Evolutionary conservation across 2,329 filamentous ascomycete genomes (phyloP), one percentile per base, ranked within the genome.

Genomic region (Diaporthe nobilis): DNA sequence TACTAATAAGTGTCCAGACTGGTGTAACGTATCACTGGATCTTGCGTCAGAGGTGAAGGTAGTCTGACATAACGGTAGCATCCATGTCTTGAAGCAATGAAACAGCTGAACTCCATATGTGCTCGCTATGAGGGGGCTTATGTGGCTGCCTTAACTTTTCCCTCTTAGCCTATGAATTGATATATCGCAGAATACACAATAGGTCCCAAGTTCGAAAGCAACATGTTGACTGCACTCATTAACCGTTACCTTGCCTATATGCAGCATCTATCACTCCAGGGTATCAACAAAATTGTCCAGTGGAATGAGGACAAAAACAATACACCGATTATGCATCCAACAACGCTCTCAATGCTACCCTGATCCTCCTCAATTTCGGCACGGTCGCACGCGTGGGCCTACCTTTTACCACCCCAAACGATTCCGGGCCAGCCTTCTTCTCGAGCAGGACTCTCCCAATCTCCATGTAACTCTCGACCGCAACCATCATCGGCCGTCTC

Each of bases 401-500:
- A 15, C 75, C 72, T 37, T 22, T 74, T 9, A 74, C 72, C 1
- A 70, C 47, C 34, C 39, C 68, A 8, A 51, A 53, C 39, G 65
- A 28, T 44, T 42, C 47, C 31, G 72, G 51, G 8, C 70, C 55
- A 12, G 17, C 70, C 28, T 78, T 55, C 12, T 57, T 47, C 67
- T 79, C 78, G 37, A 75, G 47, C 57, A 80, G 53, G 17, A 80
- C 77, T 49, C 79, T 61, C 6, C 76, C 78, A 37, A 80, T 80
- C 77, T 79, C 78, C 78, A 79, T 79, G 28, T 79, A 80, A 37
- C 76, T 79, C 58, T 80, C 79, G 8, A 79, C 79, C 1, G 78
- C 79, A 7, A 77, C 77, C 53, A 80, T 77, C 78, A 80, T 80
- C 7, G 79, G 79, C 12, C 89, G 91, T 77, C 90, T 87, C 0